phyloP scores from a whole-genome alignment of 2,329 filamentous ascomycete species.

The Pyrenochaeta sp. region DNA sequence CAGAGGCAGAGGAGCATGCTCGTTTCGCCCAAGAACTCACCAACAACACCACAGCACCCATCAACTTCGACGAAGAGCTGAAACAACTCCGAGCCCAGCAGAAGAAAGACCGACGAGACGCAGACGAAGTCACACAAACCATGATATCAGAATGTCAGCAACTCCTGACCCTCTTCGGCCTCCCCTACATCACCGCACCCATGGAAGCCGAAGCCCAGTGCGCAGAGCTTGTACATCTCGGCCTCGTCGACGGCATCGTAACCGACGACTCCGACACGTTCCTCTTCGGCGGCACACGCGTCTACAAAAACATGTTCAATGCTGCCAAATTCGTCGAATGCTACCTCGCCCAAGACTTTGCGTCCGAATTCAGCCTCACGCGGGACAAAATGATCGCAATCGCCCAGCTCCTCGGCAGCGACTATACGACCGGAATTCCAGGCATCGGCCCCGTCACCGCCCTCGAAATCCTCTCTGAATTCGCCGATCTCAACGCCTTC shows the following conservation, averaged over 20 bases:
- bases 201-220: slow-evolving; percentile 99
- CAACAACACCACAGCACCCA: slow-evolving; percentile 70
- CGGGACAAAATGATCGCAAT: slow-evolving; percentile 88
- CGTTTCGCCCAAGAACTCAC: slow-evolving; percentile 90
- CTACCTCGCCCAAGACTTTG: slow-evolving; percentile 83
- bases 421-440: slow-evolving; percentile 92
- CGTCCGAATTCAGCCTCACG: slow-evolving; percentile 86
- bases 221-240: slow-evolving; percentile 83
- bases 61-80: slow-evolving; percentile 86
- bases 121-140: slow-evolving; percentile 93
- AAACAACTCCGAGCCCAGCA: slow-evolving; percentile 90
- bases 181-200: slow-evolving; percentile 95
- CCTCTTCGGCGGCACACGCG: slow-evolving; percentile 91
- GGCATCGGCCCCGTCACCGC: slow-evolving; percentile 95
- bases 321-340: slow-evolving; percentile 98
- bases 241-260: slow-evolving; percentile 94
- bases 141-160: slow-evolving; percentile 97
- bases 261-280: slow-evolving; percentile 98
- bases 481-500: slow-evolving; percentile 77
- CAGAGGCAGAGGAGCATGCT: slow-evolving; percentile 92
- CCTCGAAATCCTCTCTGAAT: slow-evolving; percentile 92
- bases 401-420: slow-evolving; percentile 88
- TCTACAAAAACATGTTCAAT: slow-evolving; percentile 99
- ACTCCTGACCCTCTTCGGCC: slow-evolving; percentile 85
- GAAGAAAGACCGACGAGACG: slow-evolving; percentile 93